Evolutionary conservation across 345 rosid genomes (phyloP).

Genomic region (Cochlearia excelsa): DNA sequence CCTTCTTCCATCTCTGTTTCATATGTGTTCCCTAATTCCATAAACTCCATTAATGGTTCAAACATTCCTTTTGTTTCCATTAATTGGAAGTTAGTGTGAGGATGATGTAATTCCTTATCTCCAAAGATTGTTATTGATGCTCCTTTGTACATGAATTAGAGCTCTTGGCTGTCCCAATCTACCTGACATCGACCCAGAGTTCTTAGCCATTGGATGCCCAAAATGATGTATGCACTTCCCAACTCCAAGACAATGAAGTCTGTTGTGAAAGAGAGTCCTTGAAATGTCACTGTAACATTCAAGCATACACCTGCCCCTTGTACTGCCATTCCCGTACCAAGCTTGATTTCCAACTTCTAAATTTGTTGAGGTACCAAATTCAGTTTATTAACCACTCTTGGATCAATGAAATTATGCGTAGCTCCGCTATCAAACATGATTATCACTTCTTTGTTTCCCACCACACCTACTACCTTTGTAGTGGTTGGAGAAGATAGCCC

Average conservation of each 20-base stretch:
- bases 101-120: no score
- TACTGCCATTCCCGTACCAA: neutral
- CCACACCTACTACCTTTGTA: neutral
- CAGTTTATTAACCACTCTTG: neutral
- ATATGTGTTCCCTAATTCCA: no score
- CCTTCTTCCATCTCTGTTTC: no score
- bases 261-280: no score
- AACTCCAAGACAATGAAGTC: neutral
- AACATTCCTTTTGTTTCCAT: no score
- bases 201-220: neutral
- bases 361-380: no score
- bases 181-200: neutral
- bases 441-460: neutral
- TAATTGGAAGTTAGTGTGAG: no score
- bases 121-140: no score
- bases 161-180: neutral
- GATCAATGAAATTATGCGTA: neutral
- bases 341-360: neutral
- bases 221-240: no score
- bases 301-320: neutral
- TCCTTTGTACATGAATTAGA: neutral
- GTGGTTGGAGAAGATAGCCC: neutral
- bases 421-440: neutral
- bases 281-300: neutral
- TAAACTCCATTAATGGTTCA: no score